Conservation (phyloP, 768 basidiomycete species). For the Lactifluus subvellereus region DNA sequence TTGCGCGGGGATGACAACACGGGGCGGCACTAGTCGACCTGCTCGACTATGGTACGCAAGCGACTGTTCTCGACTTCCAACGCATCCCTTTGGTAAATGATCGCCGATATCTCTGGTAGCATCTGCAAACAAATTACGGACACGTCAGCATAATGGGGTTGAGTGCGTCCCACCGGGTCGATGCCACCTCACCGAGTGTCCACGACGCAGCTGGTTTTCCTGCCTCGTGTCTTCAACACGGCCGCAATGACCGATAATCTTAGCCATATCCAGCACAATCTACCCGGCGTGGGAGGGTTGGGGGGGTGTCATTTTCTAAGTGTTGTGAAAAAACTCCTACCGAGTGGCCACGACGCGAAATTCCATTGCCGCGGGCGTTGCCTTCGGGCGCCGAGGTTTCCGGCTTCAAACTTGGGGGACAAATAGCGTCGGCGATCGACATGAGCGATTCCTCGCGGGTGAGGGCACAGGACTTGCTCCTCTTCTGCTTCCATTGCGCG, state of each 20-base stretch:
- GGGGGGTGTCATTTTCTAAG: background rate
- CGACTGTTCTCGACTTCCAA: slow-evolving; percentile 5
- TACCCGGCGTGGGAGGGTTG: background rate
- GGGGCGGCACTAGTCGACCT: background rate
- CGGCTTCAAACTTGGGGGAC: background rate
- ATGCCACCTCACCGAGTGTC: background rate
- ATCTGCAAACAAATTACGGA: background rate
- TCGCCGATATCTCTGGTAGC: slow-evolving; percentile 5
- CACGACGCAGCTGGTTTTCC: background rate
- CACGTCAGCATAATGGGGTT: background rate
- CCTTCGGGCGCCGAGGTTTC: background rate
- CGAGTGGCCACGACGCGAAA: slow-evolving; percentile 6
- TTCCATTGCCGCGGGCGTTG: background rate
- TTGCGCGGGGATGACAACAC: too few species aligned
- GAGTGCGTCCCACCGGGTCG: too few species aligned
- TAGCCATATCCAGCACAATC: slow-evolving; percentile 10
- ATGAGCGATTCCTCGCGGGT: slow-evolving; percentile 8
- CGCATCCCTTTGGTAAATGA: slow-evolving; percentile 8
- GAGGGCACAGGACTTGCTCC: background rate
- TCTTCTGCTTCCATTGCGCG: background rate
- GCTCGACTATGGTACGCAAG: background rate
- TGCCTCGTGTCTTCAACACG: background rate
- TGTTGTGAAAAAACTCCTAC: background rate
- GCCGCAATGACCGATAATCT: background rate
- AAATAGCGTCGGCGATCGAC: slow-evolving; percentile 14